Base-by-base conservation (phyloP, 768 basidiomycete species). In the Neoboletus subvelutipes region DNA sequence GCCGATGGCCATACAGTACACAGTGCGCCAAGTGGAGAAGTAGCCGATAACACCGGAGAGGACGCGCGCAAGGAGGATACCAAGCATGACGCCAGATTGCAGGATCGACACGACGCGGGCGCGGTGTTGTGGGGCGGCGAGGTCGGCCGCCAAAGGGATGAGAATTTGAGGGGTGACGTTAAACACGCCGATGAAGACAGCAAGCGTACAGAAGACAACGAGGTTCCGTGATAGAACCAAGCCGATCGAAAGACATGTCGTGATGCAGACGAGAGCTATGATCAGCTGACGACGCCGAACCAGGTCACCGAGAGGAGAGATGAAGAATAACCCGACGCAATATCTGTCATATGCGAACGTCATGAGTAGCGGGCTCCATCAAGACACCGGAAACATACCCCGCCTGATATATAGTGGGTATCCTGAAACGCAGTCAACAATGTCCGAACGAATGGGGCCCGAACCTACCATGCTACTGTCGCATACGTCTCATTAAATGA, bases 371-470 rank as follows among this genome's bases (percentile, higher is more conserved):
- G 3, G 18, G 11, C 20, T 31, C 9, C 28, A 18, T 45, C 33
- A 33, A 37, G 18, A 20, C 2, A 9, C 20, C 3, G 31, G 3
- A 31, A 7, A 64, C 73, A 46, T 66, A 86, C 85, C 87, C 87
- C 15, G 80, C 84, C 67, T 88, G 87, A 29, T 86, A 72, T 24
- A 88, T 76, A 1, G 87, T 85, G 1, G 86, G 85, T 42, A 88
- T 81, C 57, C 82, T 85, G 59, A 42, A 42, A 18, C 15, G 11
- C 34, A 5, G n/a, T 70, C 13, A 64, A 57, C 12, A 20, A 10
- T 17, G 41, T 18, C 2, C 8, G 7, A 29, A 40, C 2, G 2
- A 43, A 47, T 1, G 3, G 3, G 20, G 3, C 7, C 12, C 2
- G 10, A 37, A 40, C 71, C 8, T 42, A 70, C 70, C 66, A 71